These are phyloP conservation scores for Verticillium longisporum DNA, from an alignment of 2,329 filamentous ascomycete species.

Conservation along the genomic window DNA sequence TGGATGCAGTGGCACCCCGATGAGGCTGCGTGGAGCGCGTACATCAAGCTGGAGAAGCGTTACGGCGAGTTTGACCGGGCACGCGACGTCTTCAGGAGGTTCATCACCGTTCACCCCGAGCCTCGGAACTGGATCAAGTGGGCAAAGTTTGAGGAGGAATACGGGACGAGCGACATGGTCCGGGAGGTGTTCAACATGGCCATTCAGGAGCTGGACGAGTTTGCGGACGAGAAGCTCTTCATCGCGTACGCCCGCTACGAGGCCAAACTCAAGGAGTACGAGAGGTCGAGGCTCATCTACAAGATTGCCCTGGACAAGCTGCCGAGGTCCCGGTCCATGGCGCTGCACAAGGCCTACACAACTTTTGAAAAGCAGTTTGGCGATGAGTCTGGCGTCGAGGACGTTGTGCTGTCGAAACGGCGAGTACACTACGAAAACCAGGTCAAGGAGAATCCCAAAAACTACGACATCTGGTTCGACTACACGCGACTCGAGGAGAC, in stretches of 20 bases:
- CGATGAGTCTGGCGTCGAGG: slow-evolving; percentile 85
- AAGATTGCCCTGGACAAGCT: slow-evolving; percentile 93
- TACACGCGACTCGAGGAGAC: slow-evolving; percentile 86
- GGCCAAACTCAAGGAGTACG: slow-evolving; percentile 89
- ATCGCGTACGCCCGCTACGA: slow-evolving; percentile 95
- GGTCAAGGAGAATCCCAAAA: slow-evolving; percentile 87
- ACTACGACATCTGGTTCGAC: slow-evolving; percentile 97
- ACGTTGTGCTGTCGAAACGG: slow-evolving; percentile 91
- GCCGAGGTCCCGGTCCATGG: slow-evolving; percentile 76
- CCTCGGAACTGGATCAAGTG: slow-evolving; percentile 98
- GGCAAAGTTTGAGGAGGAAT: slow-evolving; percentile 95
- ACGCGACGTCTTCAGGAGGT: slow-evolving; percentile 82
- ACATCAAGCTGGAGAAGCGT: slow-evolving; percentile 94
- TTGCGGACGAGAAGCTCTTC: slow-evolving; percentile 93
- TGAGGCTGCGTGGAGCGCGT: slow-evolving; percentile 89
- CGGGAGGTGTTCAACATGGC: slow-evolving; percentile 86
- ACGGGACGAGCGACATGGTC: slow-evolving; percentile 84
- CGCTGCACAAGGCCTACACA: slow-evolving; percentile 88
- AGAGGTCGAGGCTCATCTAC: slow-evolving; percentile 89
- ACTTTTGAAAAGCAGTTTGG: slow-evolving; percentile 98
- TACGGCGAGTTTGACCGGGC: slow-evolving; percentile 89
- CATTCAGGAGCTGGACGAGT: slow-evolving; percentile 85
- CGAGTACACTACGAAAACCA: slow-evolving; percentile 91
- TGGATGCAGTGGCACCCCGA: slow-evolving; percentile 99
- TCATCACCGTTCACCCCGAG: slow-evolving; percentile 89